Percentiles rank a stretch among this genome's conserved stretches.
Evolutionary conservation across 1,284 basidiomycete species (phyloP).

Genomic region (Cutaneotrichosporon cutaneum): DNA sequence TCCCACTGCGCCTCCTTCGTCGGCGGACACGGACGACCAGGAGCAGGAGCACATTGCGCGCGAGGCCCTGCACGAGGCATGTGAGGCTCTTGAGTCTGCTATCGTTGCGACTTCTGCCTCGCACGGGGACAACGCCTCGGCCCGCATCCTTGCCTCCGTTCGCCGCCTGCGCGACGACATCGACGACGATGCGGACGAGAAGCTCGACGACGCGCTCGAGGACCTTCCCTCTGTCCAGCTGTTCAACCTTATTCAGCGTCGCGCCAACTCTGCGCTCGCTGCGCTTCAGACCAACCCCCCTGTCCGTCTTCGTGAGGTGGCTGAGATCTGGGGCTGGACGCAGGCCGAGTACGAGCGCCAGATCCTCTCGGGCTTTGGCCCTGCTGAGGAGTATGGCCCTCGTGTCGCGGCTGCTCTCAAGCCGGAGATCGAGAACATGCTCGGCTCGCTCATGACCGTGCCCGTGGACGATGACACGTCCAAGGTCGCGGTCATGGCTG

Average conservation of each 20-base stretch:
- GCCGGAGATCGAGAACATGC: constrained; percentile 46
- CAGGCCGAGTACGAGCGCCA: constrained; percentile 49
- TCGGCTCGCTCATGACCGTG: constrained; percentile 26
- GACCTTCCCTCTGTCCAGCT: constrained; percentile 51
- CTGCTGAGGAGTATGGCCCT: constrained; percentile 51
- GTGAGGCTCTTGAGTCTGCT: constrained; percentile 51
- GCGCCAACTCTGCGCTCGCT: constrained; percentile 40
- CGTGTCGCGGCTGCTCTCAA: constrained; percentile 49
- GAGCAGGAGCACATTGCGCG: constrained; percentile 50
- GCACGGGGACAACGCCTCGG: constrained; percentile 30
- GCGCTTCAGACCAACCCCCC: constrained; percentile 12
- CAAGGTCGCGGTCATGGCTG: constrained; percentile 32
- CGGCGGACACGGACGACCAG: constrained; percentile 33
- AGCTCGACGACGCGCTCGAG: constrained; percentile 53
- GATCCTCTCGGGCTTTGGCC: constrained; percentile 49
- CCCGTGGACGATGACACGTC: constrained; percentile 19
- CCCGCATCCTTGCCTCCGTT: constrained; percentile 28
- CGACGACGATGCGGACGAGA: constrained; percentile 41
- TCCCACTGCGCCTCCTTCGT: constrained; percentile 35
- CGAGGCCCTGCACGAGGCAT: constrained; percentile 52
- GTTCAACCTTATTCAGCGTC: constrained; percentile 43
- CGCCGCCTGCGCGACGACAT: constrained; percentile 49
- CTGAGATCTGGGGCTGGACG: constrained; percentile 47
- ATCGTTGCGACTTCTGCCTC: constrained; percentile 44
- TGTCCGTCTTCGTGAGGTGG: constrained; percentile 35